Percentiles rank a stretch among this genome's conserved stretches.
These are phyloP conservation scores for Trichoderma oligosporum DNA, from an alignment of 2,329 filamentous ascomycete genomes.

Conservation along the genomic window DNA sequence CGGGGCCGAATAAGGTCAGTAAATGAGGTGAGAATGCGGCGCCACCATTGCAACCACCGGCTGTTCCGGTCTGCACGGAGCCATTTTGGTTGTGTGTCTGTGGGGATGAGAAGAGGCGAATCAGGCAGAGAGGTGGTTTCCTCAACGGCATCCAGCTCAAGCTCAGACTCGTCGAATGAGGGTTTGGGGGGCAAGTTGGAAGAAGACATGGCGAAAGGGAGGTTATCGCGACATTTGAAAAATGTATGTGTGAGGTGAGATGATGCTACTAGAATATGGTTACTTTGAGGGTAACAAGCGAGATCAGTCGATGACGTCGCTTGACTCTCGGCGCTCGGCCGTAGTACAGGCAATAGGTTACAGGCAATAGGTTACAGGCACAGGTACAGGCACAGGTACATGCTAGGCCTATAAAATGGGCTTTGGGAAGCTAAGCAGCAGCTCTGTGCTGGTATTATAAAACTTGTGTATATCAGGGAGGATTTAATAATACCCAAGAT, in stretches of 20 bases:
- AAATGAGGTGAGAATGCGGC: slow-evolving; percentile 7
- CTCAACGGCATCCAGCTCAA: slow-evolving; percentile 2
- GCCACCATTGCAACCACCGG: slow-evolving; percentile 10
- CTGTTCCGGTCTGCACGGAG: slow-evolving; percentile 7
- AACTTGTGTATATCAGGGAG: background rate
- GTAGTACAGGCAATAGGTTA: too few species aligned
- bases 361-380: too few species aligned
- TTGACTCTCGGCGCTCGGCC: too few species aligned
- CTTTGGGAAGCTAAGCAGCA: background rate
- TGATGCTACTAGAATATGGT: background rate
- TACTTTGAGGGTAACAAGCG: too few species aligned
- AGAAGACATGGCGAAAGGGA: background rate
- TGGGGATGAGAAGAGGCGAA: slow-evolving; percentile 13
- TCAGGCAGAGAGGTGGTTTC: slow-evolving; percentile 11
- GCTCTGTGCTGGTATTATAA: background rate
- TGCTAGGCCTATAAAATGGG: background rate
- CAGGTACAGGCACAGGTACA: background rate
- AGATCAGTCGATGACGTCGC: slow-evolving; percentile 8
- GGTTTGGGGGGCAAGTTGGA: background rate
- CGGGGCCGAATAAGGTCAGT: slow-evolving; percentile 30
- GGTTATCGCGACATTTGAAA: background rate
- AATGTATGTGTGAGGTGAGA: background rate
- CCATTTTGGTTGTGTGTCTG: slow-evolving; percentile 17
- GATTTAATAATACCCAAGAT: background rate
- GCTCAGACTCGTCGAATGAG: background rate